Percentiles rank a stretch among this genome's conserved stretches.
Conservation (phyloP, 2,329 filamentous ascomycete genomes). For the Botryotinia globosa region DNA sequence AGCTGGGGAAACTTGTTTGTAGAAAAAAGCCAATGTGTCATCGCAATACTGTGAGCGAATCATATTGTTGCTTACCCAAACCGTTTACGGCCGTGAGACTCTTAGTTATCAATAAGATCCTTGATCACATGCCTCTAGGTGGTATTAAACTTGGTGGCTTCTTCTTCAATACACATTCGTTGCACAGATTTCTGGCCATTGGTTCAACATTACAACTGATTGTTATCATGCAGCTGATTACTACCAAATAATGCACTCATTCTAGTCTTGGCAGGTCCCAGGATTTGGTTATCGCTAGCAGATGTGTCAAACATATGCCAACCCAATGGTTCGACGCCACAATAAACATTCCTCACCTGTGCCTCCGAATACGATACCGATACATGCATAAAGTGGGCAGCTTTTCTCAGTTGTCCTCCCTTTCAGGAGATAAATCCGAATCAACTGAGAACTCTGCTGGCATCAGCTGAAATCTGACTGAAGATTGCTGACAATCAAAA, state of each 20-base stretch:
- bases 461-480: constrained; percentile 30
- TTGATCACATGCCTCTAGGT: too few relatives aligned
- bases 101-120: background rate
- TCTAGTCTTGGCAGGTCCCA: background rate
- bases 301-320: background rate
- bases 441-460: constrained; percentile 7
- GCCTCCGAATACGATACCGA: background rate
- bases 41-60: background rate
- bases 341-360: background rate
- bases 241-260: background rate
- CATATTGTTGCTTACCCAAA: background rate
- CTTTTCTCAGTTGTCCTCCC: background rate
- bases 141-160: background rate
- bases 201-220: background rate
- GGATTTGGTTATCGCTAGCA: background rate
- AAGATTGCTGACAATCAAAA: constrained; percentile 19
- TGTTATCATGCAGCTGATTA: background rate
- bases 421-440: constrained; percentile 12
- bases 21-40: background rate
- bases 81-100: background rate
- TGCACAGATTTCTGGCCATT: background rate
- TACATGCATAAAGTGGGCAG: background rate
- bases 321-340: background rate
- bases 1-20: background rate
- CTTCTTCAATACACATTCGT: background rate